phyloP scores from a whole-genome alignment of 208 protist genomes.

The Strigomonas galati region DNA sequence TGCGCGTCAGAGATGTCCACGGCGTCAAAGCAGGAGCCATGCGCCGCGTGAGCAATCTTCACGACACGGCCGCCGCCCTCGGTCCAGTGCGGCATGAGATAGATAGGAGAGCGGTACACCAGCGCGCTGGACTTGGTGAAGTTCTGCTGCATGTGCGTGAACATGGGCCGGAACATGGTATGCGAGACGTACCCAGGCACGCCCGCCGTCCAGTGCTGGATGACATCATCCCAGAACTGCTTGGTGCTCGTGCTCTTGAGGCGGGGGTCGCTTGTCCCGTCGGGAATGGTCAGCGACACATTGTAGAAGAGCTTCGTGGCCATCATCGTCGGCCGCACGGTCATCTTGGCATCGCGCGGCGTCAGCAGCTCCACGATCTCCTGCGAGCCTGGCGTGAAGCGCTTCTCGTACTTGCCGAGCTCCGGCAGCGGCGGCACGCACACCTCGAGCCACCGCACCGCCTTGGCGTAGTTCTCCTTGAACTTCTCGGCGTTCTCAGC shows the following conservation, averaged over 20 bases:
- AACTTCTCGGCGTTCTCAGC: conserved; percentile 79
- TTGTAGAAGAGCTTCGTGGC: conserved; percentile 91
- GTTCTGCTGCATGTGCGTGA: conserved; percentile 90
- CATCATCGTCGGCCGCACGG: conserved; percentile 90
- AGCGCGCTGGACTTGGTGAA: conserved; percentile 77
- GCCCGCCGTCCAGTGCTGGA: conserved; percentile 84
- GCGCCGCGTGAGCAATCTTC: conserved; percentile 83
- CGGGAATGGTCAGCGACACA: conserved; percentile 85
- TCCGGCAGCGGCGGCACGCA: conserved; percentile 87
- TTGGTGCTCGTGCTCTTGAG: conserved; percentile 83
- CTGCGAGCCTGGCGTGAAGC: conserved; percentile 88
- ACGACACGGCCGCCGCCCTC: conserved; percentile 84
- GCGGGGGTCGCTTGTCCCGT: conserved; percentile 72
- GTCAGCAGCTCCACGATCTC: conserved; percentile 90
- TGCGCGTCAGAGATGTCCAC: conserved; percentile 88
- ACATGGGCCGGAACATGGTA: conserved; percentile 90
- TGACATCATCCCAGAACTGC: conserved; percentile 90
- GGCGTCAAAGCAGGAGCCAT: conserved; percentile 84
- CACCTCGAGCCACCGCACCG: conserved; percentile 86
- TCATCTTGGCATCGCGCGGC: conserved; percentile 87
- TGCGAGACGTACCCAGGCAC: conserved; percentile 89
- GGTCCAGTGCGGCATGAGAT: conserved; percentile 87
- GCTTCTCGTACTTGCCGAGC: conserved; percentile 80
- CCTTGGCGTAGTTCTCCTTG: conserved; percentile 52
- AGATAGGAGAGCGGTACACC: conserved; percentile 82